Percentiles rank a stretch among this genome's conserved stretches.
These are phyloP conservation scores for Mycosarcoma mackinlayi DNA, from an alignment of 1,284 basidiomycete genomes.

Conservation along the genomic window DNA sequence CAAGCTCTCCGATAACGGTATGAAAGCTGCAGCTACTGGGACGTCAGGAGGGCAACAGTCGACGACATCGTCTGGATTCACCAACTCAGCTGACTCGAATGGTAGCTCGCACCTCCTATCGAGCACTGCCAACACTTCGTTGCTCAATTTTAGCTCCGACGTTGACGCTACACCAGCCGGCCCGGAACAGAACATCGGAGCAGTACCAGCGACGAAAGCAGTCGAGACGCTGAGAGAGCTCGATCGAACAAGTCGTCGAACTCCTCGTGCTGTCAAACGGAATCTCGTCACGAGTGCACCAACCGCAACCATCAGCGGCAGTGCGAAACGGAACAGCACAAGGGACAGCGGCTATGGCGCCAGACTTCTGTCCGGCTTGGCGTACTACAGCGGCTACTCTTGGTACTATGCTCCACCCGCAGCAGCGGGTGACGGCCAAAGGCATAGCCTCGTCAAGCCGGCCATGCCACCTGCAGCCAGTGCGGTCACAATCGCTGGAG, in stretches of 20 bases:
- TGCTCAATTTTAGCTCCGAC: conserved; percentile 5
- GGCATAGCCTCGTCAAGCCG: not conserved
- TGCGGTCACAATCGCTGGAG: not conserved
- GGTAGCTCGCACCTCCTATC: conserved; percentile 9
- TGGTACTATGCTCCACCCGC: conserved; percentile 16
- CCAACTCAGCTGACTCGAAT: not conserved
- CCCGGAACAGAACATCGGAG: not conserved
- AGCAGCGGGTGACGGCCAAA: not conserved
- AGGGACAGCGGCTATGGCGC: conserved; percentile 19
- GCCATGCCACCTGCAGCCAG: not conserved
- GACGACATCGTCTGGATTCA: conserved; percentile 14
- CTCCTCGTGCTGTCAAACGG: conserved; percentile 12
- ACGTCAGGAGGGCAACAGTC: not conserved
- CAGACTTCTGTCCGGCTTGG: conserved; percentile 12
- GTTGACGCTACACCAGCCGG: not conserved
- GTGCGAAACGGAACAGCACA: not conserved
- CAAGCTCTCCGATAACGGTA: not conserved
- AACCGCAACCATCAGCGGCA: too few relatives aligned
- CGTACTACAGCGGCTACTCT: conserved; percentile 32
- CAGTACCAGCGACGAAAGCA: conserved; percentile 15
- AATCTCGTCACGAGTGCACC: conserved; percentile 15
- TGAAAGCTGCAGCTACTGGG: not conserved
- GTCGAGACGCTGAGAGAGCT: conserved; percentile 23
- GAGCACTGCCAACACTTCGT: conserved; percentile 19
- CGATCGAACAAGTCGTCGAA: conserved; percentile 11